Evolutionary conservation across 495 filamentous ascomycete genomes (phyloP), one percentile per base, ranked within the genome.

Genomic region (Penicillium coprophilum): DNA sequence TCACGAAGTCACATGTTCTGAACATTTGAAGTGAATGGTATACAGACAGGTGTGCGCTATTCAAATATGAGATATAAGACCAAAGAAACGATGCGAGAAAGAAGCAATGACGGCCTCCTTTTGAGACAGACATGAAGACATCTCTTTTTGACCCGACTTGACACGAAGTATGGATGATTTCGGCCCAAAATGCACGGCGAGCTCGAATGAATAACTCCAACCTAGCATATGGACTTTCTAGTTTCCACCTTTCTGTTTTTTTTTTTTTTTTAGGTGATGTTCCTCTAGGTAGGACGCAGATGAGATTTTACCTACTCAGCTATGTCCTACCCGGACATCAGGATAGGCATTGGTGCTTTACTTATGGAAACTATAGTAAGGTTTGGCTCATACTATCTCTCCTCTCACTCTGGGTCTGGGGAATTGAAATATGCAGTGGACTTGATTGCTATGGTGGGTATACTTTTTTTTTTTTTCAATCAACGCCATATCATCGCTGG

Each of bases 1-100:
- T 69, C 73, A 69, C 75, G 73, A 76, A 71, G 73, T 78, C 75
- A 76, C 75, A 78, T 78, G 75, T 40, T 66, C 53, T 54, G 11
- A 44, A 39, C 56, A 50, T 56, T 39, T 34, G 38, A 58, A 56
- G 1, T 27, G 55, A 55, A 46, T 46, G 19, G 30, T 52, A 53
- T 54, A 41, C 23, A 15, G n/a, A 12, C 13, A 36, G 32, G 3
- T 36, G 4, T 36, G 12, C 15, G 32, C 13, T 15, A 36, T 15
- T 34, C 31, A 15, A 13, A 36, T 36, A 2, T 27, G 7, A 2
- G 24, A 27, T 27, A 5, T 4, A n/a, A 36, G 4, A 13, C 6
- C 12, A 36, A 15, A 2, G 15, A 36, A 12, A n/a, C 15, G 15
- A n/a, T n/a, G n/a, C n/a, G n/a, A 15, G 13, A 6, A 5, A n/a